phyloP scores from a whole-genome alignment of 768 basidiomycete species.

The Mycena rebaudengoi region DNA sequence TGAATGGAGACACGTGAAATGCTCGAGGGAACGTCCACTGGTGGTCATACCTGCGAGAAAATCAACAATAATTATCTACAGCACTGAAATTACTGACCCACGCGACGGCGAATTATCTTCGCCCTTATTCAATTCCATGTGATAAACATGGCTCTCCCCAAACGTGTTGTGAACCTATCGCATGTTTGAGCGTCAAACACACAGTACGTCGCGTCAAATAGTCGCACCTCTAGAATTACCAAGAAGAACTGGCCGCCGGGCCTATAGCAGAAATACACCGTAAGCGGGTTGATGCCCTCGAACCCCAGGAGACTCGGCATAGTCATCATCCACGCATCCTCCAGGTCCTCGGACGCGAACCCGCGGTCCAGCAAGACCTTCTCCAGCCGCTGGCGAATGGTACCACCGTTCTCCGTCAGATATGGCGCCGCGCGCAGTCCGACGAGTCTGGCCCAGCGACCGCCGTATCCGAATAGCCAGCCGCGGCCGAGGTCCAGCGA shows the following conservation, averaged over 20 bases:
- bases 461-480: constrained; percentile 65
- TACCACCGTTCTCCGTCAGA: constrained; percentile 40
- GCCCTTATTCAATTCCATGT: constrained; percentile 53
- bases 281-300: constrained; percentile 77
- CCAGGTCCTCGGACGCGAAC: constrained; percentile 36
- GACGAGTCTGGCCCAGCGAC: constrained; percentile 50
- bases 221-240: constrained; percentile 64
- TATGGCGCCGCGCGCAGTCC: constrained; percentile 58
- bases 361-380: constrained; percentile 43
- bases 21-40: constrained; percentile 73
- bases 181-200: background rate
- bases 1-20: constrained; percentile 84
- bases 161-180: constrained; percentile 76
- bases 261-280: constrained; percentile 72
- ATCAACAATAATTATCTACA: background rate
- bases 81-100: constrained; percentile 37
- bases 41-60: constrained; percentile 56
- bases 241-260: constrained; percentile 43
- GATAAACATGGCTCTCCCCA: constrained; percentile 70
- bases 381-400: constrained; percentile 53
- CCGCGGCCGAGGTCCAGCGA: constrained; percentile 56
- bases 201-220: background rate
- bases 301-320: constrained; percentile 75
- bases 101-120: constrained; percentile 49
- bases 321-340: constrained; percentile 76